Conservation (phyloP, 2,329 filamentous ascomycete species). For the Alternaria ventricosa region DNA sequence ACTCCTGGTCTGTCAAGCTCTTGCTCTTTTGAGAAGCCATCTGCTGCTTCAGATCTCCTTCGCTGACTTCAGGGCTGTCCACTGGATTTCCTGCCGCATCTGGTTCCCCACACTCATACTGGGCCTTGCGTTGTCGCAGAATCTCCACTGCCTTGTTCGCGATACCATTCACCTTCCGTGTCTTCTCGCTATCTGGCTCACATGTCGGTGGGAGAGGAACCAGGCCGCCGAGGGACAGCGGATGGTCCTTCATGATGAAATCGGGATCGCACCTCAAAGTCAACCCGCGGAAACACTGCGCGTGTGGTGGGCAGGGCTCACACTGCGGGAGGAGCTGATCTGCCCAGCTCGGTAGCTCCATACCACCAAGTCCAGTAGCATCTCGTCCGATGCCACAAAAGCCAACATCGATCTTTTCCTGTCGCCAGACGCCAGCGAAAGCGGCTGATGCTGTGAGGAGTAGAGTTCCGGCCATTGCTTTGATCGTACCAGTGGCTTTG, state of each 20-base stretch:
- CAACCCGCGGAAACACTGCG: conserved; percentile 82
- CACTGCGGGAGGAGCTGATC: conserved; percentile 77
- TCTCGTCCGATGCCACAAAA: conserved; percentile 84
- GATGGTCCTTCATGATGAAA: conserved; percentile 85
- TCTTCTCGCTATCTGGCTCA: conserved; percentile 93
- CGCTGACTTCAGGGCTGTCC: conserved; percentile 69
- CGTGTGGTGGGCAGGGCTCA: conserved; percentile 88
- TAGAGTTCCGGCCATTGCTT: conserved; percentile 74
- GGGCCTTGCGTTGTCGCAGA: conserved; percentile 81
- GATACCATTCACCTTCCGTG: conserved; percentile 82
- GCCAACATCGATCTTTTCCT: conserved; percentile 95
- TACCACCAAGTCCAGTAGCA: conserved; percentile 63
- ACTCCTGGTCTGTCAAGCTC: conserved; percentile 84
- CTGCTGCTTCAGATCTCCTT: conserved; percentile 75
- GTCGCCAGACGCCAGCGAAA: conserved; percentile 83
- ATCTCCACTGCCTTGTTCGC: conserved; percentile 88
- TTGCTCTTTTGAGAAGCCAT: conserved; percentile 79
- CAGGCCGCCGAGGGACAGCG: conserved; percentile 79
- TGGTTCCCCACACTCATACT: conserved; percentile 86
- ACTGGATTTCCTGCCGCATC: conserved; percentile 67
- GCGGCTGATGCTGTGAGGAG: conserved; percentile 72
- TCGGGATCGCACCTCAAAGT: conserved; percentile 82
- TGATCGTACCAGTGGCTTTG: conserved; percentile 59
- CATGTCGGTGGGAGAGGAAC: conserved; percentile 89
- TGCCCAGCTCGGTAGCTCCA: conserved; percentile 76